Percentiles rank a stretch among this genome's conserved stretches.
Conservation (phyloP, 2,329 filamentous ascomycete species). For the Podosphaera xanthii region DNA sequence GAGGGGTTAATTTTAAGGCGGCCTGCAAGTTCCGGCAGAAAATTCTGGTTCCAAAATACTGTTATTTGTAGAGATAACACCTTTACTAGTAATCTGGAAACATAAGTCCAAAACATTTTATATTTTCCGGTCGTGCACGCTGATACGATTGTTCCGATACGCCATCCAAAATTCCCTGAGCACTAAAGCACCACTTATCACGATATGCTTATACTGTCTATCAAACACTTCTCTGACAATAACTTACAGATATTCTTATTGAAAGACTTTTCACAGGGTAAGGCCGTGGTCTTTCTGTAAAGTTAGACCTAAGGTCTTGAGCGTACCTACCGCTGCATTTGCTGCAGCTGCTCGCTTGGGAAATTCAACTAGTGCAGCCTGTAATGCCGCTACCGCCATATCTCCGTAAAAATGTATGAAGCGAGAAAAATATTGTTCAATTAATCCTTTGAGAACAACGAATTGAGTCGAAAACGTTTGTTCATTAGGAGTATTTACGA, state of each 20-base stretch:
- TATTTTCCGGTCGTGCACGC: too few relatives aligned
- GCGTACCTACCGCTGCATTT: not conserved
- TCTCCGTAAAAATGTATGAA: conserved; percentile 67
- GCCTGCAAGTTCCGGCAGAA: too few relatives aligned
- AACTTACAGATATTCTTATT: not conserved
- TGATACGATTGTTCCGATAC: not conserved
- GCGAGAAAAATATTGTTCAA: conserved; percentile 42
- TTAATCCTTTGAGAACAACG: conserved; percentile 46
- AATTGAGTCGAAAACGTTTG: conserved; percentile 54
- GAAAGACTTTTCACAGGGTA: not conserved
- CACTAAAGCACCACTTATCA: not conserved
- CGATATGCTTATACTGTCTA: not conserved
- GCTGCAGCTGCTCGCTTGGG: conserved; percentile 19
- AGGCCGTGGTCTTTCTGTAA: conserved; percentile 1
- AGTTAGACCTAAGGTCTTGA: not conserved
- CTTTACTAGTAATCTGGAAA: too few relatives aligned
- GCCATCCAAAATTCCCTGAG: not conserved
- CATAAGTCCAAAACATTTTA: too few relatives aligned
- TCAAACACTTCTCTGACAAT: not conserved
- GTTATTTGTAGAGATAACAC: too few relatives aligned
- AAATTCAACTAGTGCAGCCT: conserved; percentile 50
- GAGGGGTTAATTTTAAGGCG: too few relatives aligned
- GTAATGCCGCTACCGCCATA: conserved; percentile 47
- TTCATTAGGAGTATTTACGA: conserved; percentile 48
- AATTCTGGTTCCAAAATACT: too few relatives aligned